Evolutionary conservation across 1,284 basidiomycete species (phyloP), one percentile per base, ranked within the genome.

Genomic region (Malassezia slooffiae): DNA sequence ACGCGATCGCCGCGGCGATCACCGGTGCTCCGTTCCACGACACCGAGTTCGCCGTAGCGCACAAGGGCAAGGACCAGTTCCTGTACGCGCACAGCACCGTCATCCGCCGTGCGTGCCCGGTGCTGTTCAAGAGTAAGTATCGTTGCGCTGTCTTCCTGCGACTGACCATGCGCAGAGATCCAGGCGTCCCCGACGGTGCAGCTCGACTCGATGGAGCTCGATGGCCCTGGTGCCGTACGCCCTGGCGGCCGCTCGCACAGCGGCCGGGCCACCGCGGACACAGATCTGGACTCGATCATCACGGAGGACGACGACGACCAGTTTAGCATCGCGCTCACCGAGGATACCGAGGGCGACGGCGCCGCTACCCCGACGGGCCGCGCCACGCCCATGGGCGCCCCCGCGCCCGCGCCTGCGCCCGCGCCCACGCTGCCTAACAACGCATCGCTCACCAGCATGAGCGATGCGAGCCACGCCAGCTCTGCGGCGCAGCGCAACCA

Each of bases 181-280:
- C 45, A 41, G 31, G 11, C 27, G 5, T 13, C 23, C 22, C 20
- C 27, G 13, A 32, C 28, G 8, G 29, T 47, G 12, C 21, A 34
- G 21, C 40, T 47, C 23, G 45, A 47, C 19, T 41, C 45, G 34
- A 47, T 47, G 45, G 45, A 47, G 33, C 13, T 24, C 12, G 30
- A 17, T n/a, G n/a, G n/a, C n/a, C n/a, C n/a, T n/a, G n/a, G n/a
- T n/a, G n/a, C n/a, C n/a, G n/a, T n/a, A n/a, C n/a, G n/a, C n/a
- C n/a, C n/a, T n/a, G n/a, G n/a, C n/a, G n/a, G n/a, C n/a, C n/a
- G n/a, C n/a, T n/a, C n/a, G n/a, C n/a, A n/a, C n/a, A n/a, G n/a
- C n/a, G n/a, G n/a, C n/a, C n/a, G n/a, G n/a, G n/a, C n/a, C n/a
- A n/a, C n/a, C n/a, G n/a, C n/a, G n/a, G n/a, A n/a, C n/a, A n/a